Evolutionary conservation across 345 rosid species (phyloP).

Genomic region (Luvunga scandens): DNA sequence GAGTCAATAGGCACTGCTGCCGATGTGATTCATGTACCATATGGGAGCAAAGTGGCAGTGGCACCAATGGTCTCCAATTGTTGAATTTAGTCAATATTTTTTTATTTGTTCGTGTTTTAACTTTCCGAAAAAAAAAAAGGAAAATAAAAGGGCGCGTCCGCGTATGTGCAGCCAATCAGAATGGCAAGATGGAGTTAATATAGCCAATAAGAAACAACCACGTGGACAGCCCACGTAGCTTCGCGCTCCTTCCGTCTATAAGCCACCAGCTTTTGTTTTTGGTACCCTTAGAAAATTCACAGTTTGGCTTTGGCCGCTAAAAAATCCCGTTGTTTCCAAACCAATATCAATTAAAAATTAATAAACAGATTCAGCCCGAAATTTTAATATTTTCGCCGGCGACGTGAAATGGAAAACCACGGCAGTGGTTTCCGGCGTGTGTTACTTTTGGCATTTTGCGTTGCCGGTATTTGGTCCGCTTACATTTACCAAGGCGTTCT

Average conservation of each 20-base stretch:
- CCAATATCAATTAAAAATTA: background rate
- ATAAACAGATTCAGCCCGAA: background rate
- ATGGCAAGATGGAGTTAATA: slow-evolving; percentile 14
- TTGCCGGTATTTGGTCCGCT: slow-evolving; percentile 95
- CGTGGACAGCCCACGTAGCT: slow-evolving; percentile 49
- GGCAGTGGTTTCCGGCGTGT: slow-evolving; percentile 70
- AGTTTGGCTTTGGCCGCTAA: background rate
- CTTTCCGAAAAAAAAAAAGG: too few species aligned
- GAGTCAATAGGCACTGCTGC: too few species aligned
- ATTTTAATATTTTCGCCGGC: background rate
- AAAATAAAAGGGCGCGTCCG: background rate
- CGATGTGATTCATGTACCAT: too few species aligned
- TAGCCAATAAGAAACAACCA: slow-evolving; percentile 37
- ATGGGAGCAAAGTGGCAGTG: too few species aligned
- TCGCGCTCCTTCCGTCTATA: slow-evolving; percentile 33
- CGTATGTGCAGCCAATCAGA: slow-evolving; percentile 49
- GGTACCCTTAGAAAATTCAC: background rate
- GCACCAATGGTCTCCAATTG: too few species aligned
- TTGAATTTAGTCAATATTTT: too few species aligned
- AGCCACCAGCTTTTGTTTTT: background rate
- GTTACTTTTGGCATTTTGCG: slow-evolving; percentile 71
- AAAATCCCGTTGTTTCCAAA: background rate
- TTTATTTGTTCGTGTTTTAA: too few species aligned
- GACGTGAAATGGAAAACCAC: slow-evolving; percentile 60
- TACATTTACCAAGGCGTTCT: slow-evolving; percentile 96